Conservation (phyloP, 768 basidiomycete species). For the Psilocybe cubensis region DNA sequence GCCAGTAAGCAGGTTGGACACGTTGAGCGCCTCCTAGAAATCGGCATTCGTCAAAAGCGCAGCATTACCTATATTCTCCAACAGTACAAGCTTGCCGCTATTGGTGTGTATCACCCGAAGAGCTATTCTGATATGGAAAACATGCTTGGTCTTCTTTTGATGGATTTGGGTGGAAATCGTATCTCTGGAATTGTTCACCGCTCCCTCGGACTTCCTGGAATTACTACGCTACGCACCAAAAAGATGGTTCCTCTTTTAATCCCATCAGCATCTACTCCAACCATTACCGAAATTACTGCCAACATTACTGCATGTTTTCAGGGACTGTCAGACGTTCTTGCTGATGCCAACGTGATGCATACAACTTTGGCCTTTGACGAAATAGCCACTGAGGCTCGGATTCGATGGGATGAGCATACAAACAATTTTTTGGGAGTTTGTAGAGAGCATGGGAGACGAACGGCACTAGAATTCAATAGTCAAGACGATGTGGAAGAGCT, state of each 20-base stretch:
- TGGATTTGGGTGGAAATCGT: constrained; percentile 18
- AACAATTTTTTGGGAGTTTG: constrained; percentile 31
- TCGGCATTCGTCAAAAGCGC: not conserved
- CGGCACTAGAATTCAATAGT: constrained; percentile 19
- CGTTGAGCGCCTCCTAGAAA: constrained; percentile 17
- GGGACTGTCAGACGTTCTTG: not conserved
- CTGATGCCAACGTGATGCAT: constrained; percentile 17
- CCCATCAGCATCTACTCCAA: not conserved
- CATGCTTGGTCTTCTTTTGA: constrained; percentile 19
- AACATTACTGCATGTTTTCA: not conserved
- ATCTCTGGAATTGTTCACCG: constrained; percentile 21
- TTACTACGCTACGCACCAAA: too few relatives aligned
- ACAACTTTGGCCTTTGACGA: constrained; percentile 32
- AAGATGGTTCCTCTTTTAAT: too few relatives aligned
- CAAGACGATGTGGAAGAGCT: constrained; percentile 26
- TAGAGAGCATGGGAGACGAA: constrained; percentile 21
- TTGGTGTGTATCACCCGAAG: constrained; percentile 22
- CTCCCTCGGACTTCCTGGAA: not conserved
- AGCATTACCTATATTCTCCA: constrained; percentile 14
- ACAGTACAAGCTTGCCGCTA: constrained; percentile 10
- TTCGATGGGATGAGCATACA: constrained; percentile 23
- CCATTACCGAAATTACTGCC: constrained; percentile 6
- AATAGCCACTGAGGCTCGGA: constrained; percentile 25
- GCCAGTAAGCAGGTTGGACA: constrained; percentile 15
- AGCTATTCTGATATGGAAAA: constrained; percentile 27